Evolutionary conservation across 2,329 filamentous ascomycete species (phyloP).

Genomic region (Paraconiothyrium sp.): DNA sequence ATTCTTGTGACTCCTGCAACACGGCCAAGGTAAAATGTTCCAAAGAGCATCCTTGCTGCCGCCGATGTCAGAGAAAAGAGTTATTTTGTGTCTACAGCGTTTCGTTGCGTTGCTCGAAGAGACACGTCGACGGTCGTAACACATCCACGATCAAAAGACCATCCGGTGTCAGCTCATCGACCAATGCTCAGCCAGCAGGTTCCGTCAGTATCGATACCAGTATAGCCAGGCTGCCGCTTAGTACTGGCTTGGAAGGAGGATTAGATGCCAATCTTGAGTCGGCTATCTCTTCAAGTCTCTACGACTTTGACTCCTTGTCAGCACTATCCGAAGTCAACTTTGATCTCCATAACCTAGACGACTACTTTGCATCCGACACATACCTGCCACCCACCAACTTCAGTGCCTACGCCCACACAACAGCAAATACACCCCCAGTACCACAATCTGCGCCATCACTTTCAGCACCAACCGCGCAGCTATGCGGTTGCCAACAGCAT

Average conservation of each 20-base stretch:
- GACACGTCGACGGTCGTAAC: background rate
- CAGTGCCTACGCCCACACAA: slow-evolving; percentile 9
- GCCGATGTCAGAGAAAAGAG: slow-evolving; percentile 10
- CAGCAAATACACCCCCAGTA: slow-evolving; percentile 3
- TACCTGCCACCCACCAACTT: slow-evolving; percentile 5
- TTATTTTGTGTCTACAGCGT: slow-evolving; percentile 18
- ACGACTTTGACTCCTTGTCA: slow-evolving; percentile 2
- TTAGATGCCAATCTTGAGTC: slow-evolving; percentile 3
- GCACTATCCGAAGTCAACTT: slow-evolving; percentile 9
- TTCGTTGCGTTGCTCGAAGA: slow-evolving; percentile 15
- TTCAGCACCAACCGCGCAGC: background rate
- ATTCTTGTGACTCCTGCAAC: slow-evolving; percentile 18
- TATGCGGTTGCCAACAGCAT: slow-evolving; percentile 11
- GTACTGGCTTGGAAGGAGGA: background rate
- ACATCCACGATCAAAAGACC: background rate
- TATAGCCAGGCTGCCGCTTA: background rate
- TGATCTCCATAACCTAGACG: slow-evolving; percentile 2
- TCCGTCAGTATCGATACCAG: background rate
- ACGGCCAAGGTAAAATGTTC: slow-evolving; percentile 18
- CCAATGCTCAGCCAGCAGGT: background rate
- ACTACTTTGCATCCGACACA: slow-evolving; percentile 9
- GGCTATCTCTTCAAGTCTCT: background rate
- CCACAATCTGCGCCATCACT: background rate
- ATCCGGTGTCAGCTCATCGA: background rate
- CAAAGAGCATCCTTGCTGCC: slow-evolving; percentile 14